Conservation (phyloP, 208 protist genomes). For the Trypanosoma platydactyli region DNA sequence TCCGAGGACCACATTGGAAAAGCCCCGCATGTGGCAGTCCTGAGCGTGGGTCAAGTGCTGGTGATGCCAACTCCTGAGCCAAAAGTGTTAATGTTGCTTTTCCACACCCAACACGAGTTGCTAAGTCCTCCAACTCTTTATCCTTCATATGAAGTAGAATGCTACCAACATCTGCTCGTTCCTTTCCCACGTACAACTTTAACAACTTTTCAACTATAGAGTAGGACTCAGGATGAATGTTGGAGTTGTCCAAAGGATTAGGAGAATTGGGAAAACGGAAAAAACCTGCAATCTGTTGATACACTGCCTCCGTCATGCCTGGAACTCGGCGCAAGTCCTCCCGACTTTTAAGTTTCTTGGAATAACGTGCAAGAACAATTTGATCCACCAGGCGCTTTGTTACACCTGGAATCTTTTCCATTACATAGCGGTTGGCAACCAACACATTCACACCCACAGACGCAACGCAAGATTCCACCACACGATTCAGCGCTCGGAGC, state of each 20-base stretch:
- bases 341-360: conserved; percentile 56
- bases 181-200: conserved; percentile 26
- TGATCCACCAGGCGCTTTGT: conserved; percentile 67
- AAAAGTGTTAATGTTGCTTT: conserved; percentile 67
- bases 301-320: conserved; percentile 73
- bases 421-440: conserved; percentile 71
- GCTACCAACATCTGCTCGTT: conserved; percentile 22
- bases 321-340: conserved; percentile 74
- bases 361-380: conserved; percentile 70
- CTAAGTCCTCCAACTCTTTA: conserved; percentile 16
- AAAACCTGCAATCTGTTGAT: conserved; percentile 83
- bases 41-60: conserved; percentile 68
- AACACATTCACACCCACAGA: conserved; percentile 79
- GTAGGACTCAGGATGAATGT: conserved; percentile 87
- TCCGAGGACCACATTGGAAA: conserved; percentile 49
- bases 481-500: conserved; percentile 46
- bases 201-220: conserved; percentile 47
- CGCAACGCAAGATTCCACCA: conserved; percentile 77
- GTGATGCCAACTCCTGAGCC: conserved; percentile 51
- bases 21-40: conserved; percentile 72
- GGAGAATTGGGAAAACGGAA: conserved; percentile 84
- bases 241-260: conserved; percentile 82
- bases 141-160: conserved; percentile 27
- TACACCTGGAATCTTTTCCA: conserved; percentile 83
- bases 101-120: conserved; percentile 45